A percentile compares a stretch with the other conserved stretches of the same genome.
Conservation (phyloP, 2,329 filamentous ascomycete species). For the Fusarium ramigenum region DNA sequence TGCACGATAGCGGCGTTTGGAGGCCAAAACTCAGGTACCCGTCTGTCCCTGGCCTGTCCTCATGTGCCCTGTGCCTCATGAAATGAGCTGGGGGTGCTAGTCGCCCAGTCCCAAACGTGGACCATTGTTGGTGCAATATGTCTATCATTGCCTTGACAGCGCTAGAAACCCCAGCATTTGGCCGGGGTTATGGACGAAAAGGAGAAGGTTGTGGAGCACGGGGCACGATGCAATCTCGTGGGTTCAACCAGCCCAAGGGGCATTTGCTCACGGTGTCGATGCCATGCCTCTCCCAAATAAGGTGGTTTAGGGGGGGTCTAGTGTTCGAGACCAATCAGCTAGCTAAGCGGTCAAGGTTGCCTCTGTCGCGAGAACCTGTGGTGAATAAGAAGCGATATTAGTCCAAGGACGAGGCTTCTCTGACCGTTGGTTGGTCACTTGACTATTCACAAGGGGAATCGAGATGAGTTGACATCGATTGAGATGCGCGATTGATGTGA, state of each 20-base stretch:
- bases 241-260: conserved; percentile 29
- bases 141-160: conserved; percentile 32
- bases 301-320: neutral
- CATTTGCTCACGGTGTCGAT: conserved; percentile 15
- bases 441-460: conserved; percentile 9
- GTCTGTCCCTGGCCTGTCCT: conserved; percentile 1
- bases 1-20: conserved; percentile 13
- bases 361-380: conserved; percentile 6
- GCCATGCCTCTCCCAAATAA: conserved; percentile 19
- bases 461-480: conserved; percentile 9
- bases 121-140: conserved; percentile 41
- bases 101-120: conserved; percentile 32
- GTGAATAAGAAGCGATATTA: conserved; percentile 40
- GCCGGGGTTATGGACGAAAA: conserved; percentile 32
- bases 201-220: conserved; percentile 42
- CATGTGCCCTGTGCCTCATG: conserved; percentile 25
- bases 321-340: conserved; percentile 12
- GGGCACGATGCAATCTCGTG: conserved; percentile 42
- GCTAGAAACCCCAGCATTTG: conserved; percentile 15
- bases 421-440: conserved; percentile 31
- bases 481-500: conserved; percentile 11
- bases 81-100: conserved; percentile 33
- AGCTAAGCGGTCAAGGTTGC: conserved; percentile 28
- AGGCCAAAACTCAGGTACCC: conserved; percentile 35
- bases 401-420: conserved; percentile 14